Evolutionary conservation across 305 asterid genomes (phyloP), one percentile per base, ranked within the genome.

Genomic region (Solanum hybrid): DNA sequence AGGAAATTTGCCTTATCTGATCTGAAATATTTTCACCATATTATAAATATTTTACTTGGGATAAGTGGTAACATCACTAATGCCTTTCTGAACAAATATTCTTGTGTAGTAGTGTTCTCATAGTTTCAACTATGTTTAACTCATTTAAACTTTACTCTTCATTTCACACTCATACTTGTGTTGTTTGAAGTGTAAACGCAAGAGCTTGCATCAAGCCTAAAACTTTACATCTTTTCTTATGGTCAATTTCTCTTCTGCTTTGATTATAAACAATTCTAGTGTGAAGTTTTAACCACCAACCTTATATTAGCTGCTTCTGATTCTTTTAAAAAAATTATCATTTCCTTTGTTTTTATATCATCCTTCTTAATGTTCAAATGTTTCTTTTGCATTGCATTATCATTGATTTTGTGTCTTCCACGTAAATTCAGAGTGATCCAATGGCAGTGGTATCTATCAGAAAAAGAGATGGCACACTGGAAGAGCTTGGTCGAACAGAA

Each of bases 401-500:
- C 32, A 79, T 35, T 79, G 51, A 79, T 36, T 36, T 17, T 56
- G 40, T 73, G 35, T 71, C 12, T 79, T 91, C 38, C 88, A 78
- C 38, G 12, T 91, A 79, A 79, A 79, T 91, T 92, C 95, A 97
- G 99, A 97, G 98, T 92, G 99, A 96, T 94, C 99, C 99, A 24
- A 94, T 97, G 96, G 97, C 95, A 5, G 99, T 97, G 81, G 96
- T 92, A 72, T 96, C 91, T 93, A 88, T 89, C 89, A 97, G 92
- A 94, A 94, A 69, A 93, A 91, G 94, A 89, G 96, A 96, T 89
- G 99, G 99, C 64, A 90, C 90, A 88, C 96, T 95, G 69, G 96
- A 95, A 87, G 99, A 97, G 90, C 93, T 97, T 89, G 98, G 98
- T 37, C 96, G 98, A 29, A 97, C 98, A 71, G 98, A 97, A 96